Evolutionary conservation across 345 rosid species (phyloP).

Genomic region (Rhodamnia rubescens): DNA sequence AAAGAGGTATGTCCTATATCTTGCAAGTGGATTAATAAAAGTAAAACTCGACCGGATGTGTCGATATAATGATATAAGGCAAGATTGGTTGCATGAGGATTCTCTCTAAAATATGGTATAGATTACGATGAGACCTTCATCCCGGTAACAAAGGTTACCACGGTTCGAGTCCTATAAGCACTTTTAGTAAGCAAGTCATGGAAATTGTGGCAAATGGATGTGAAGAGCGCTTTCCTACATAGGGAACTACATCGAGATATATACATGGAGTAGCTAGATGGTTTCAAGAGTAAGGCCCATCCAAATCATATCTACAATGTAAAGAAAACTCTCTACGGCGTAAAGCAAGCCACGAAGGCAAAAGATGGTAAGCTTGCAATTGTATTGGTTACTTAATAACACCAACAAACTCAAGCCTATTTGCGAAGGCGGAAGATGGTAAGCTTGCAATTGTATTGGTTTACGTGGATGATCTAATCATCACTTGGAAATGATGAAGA

Average conservation of each 20-base stretch:
- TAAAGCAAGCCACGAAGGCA: background rate
- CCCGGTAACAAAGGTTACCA: background rate
- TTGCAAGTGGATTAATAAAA: too few species aligned
- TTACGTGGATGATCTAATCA: background rate
- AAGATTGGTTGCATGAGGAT: background rate
- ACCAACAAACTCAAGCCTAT: background rate
- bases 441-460: background rate
- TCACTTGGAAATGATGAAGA: background rate
- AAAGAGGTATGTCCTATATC: too few species aligned
- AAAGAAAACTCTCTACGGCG: background rate
- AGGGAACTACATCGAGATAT: background rate
- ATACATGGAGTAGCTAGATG: background rate
- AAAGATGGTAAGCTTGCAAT: background rate
- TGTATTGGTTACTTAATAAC: background rate
- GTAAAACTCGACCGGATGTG: too few species aligned
- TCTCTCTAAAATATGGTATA: background rate
- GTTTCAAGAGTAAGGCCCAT: background rate
- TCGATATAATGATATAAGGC: too few species aligned
- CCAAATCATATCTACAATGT: background rate
- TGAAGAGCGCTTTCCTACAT: background rate
- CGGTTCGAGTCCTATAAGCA: background rate
- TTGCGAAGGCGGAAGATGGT: background rate
- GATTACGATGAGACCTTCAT: background rate
- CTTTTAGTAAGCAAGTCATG: background rate
- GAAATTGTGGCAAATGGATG: background rate